Evolutionary conservation across 1,284 basidiomycete species (phyloP).

Genomic region (Uromyces viciae-fabae): DNA sequence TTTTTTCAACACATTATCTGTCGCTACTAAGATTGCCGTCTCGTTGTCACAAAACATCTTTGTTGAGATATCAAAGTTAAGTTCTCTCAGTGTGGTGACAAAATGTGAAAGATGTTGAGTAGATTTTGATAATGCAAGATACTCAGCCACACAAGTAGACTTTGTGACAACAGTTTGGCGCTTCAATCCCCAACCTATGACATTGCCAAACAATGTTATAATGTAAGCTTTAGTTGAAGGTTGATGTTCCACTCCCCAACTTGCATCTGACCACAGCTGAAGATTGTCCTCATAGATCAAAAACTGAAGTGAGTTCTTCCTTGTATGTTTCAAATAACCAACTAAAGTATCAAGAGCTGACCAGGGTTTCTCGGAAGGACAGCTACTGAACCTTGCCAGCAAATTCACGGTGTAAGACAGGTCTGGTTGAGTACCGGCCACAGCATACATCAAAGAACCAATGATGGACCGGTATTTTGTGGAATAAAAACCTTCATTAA

Average conservation of each 20-base stretch:
- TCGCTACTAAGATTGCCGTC: not conserved
- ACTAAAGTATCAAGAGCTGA: not conserved
- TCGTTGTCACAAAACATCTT: not conserved
- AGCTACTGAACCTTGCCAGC: not conserved
- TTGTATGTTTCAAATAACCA: not conserved
- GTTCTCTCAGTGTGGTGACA: not conserved
- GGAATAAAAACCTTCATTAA: not conserved
- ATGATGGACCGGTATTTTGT: not conserved
- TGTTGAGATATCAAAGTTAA: not conserved
- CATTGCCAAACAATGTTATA: not conserved
- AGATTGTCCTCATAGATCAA: not conserved
- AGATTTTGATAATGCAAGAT: not conserved
- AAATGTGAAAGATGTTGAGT: not conserved
- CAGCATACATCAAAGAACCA: not conserved
- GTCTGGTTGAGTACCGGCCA: not conserved
- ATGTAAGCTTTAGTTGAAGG: not conserved
- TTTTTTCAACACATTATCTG: not conserved
- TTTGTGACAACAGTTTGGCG: not conserved
- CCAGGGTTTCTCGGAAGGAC: not conserved
- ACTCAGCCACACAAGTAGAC: not conserved
- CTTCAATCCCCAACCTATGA: conserved; percentile 1
- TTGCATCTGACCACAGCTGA: not conserved
- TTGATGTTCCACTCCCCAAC: not conserved
- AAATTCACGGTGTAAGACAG: not conserved
- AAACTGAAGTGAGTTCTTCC: not conserved